These are phyloP conservation scores for Neocatenulostroma microsporum DNA, from an alignment of 2,329 filamentous ascomycete species.

Conservation along the genomic window DNA sequence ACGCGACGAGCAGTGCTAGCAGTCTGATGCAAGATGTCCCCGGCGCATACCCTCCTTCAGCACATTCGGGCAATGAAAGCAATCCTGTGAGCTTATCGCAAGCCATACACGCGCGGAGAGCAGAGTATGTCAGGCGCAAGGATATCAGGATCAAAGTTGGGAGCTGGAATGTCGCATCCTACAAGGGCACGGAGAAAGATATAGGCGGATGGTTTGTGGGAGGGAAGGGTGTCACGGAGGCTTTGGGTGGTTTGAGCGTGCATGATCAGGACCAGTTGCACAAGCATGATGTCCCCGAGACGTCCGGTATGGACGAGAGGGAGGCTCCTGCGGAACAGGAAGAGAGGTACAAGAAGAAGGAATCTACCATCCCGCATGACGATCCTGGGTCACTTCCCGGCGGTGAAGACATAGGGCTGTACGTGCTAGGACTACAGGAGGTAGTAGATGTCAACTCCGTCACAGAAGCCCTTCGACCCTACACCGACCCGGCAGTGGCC, in stretches of 20 bases:
- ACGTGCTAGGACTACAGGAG: conserved; percentile 86
- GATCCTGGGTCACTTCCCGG: conserved; percentile 45
- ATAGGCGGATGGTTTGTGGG: conserved; percentile 81
- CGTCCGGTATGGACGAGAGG: conserved; percentile 24
- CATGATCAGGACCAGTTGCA: conserved; percentile 14
- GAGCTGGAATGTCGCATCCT: conserved; percentile 88
- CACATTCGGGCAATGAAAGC: conserved; percentile 10
- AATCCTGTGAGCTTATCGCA: conserved; percentile 42
- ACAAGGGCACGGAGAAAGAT: conserved; percentile 79
- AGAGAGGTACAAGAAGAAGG: conserved; percentile 35
- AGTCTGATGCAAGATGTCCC: conserved; percentile 40
- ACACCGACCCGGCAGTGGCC: conserved; percentile 62
- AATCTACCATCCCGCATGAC: conserved; percentile 37
- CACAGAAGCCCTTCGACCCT: conserved; percentile 68
- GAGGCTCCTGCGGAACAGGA: conserved; percentile 45
- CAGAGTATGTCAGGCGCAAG: conserved; percentile 70
- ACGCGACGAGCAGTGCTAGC: conserved; percentile 17
- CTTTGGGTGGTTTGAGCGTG: conserved; percentile 48
- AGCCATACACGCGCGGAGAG: conserved; percentile 60
- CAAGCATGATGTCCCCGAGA: conserved; percentile 14
- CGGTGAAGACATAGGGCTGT: conserved; percentile 73
- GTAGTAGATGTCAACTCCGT: conserved; percentile 78
- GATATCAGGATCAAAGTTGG: conserved; percentile 80
- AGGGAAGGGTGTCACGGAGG: conserved; percentile 61
- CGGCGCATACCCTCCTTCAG: conserved; percentile 38